Evolutionary conservation across 169 alveolate genomes (phyloP).

Genomic region (Perkinsus chesapeaki): DNA sequence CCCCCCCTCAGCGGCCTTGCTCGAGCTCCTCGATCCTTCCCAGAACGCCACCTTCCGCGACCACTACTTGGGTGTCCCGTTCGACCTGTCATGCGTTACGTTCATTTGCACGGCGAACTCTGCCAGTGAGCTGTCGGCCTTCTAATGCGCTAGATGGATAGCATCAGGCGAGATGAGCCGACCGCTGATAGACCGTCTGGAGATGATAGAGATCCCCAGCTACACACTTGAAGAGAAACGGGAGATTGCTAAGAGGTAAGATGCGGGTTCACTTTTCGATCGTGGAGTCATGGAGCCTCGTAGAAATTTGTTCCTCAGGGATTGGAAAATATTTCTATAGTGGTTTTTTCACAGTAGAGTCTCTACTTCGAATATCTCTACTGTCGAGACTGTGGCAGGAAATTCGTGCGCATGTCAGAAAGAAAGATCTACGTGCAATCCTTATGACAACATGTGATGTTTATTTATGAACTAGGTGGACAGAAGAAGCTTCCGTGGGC

Average conservation of each 20-base stretch:
- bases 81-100: slow-evolving; percentile 44
- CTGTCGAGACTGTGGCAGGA: too few species aligned
- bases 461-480: too few species aligned
- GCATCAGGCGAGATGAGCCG: slow-evolving; percentile 39
- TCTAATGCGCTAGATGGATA: not conserved
- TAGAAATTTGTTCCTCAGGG: too few species aligned
- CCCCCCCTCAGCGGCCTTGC: slow-evolving; percentile 42
- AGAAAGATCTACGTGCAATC: too few species aligned
- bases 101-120: slow-evolving; percentile 52
- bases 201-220: slow-evolving; percentile 42
- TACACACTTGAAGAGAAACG: slow-evolving; percentile 45
- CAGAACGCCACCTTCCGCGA: slow-evolving; percentile 13
- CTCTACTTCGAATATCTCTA: too few species aligned
- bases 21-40: slow-evolving; percentile 57
- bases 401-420: too few species aligned
- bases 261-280: not conserved
- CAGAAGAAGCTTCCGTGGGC: too few species aligned
- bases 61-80: slow-evolving; percentile 17
- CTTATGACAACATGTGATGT: too few species aligned
- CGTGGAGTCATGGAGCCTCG: too few species aligned
- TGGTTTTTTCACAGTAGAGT: too few species aligned
- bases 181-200: slow-evolving; percentile 53
- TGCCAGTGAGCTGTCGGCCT: not conserved
- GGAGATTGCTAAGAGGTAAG: slow-evolving; percentile 27
- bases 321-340: too few species aligned